Evolutionary conservation across 352 stramenopile species (phyloP).

Genomic region (Pythium dissotocum): DNA sequence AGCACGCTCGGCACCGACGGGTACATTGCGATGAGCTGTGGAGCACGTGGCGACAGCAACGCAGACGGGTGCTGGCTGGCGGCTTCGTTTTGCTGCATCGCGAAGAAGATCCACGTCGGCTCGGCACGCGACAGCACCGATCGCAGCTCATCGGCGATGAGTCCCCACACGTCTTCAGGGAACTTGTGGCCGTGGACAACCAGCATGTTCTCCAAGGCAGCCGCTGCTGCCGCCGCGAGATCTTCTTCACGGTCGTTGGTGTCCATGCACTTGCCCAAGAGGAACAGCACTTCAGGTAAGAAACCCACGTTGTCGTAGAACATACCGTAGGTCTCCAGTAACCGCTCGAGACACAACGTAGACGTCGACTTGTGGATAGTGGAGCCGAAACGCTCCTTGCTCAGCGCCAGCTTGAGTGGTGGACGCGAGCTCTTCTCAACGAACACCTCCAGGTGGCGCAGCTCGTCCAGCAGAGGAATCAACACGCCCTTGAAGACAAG

Average conservation of each 20-base stretch:
- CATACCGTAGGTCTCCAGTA: constrained; percentile 73
- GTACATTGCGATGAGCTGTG: constrained; percentile 76
- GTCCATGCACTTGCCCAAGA: constrained; percentile 80
- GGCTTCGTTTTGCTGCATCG: constrained; percentile 27
- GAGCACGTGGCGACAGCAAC: constrained; percentile 42
- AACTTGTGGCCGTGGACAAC: constrained; percentile 80
- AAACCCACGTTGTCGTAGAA: constrained; percentile 83
- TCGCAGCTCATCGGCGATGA: constrained; percentile 81
- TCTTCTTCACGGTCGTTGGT: constrained; percentile 68
- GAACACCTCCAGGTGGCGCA: constrained; percentile 67
- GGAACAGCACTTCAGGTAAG: constrained; percentile 73
- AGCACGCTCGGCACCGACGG: constrained; percentile 48
- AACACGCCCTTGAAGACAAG: constrained; percentile 87
- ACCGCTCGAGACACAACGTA: constrained; percentile 61
- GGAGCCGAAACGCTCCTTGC: constrained; percentile 26
- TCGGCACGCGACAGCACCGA: constrained; percentile 72
- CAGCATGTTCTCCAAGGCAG: constrained; percentile 66
- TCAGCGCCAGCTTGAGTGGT: constrained; percentile 45
- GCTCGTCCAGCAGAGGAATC: constrained; percentile 79
- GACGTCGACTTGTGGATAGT: constrained; percentile 44
- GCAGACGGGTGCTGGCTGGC: constrained; percentile 13
- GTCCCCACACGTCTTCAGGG: constrained; percentile 72
- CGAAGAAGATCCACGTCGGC: constrained; percentile 76
- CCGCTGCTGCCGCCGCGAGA: constrained; percentile 57
- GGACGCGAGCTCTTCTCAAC: constrained; percentile 45